These are phyloP conservation scores for Ormosia emarginata DNA, from an alignment of 306 rosid species.

Conservation along the genomic window DNA sequence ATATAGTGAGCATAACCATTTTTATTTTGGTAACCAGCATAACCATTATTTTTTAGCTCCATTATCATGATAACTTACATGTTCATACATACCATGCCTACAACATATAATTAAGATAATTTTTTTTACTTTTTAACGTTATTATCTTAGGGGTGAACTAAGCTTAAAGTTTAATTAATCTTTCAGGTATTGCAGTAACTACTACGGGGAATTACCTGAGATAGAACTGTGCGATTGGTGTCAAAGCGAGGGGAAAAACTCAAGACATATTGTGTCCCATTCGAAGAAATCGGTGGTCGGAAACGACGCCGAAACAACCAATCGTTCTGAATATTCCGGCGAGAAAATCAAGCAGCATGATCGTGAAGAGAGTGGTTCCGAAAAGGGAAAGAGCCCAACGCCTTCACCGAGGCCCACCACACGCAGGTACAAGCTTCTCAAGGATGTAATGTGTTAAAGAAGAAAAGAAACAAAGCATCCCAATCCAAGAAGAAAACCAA, in stretches of 20 bases:
- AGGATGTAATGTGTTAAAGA: slow-evolving; percentile 89
- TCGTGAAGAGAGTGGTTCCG: slow-evolving; percentile 43
- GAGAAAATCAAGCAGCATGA: slow-evolving; percentile 64
- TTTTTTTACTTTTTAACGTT: neutral
- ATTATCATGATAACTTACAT: no score
- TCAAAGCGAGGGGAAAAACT: slow-evolving; percentile 62
- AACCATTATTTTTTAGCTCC: no score
- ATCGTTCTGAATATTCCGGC: slow-evolving; percentile 63
- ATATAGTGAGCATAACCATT: no score
- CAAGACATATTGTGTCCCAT: slow-evolving; percentile 40
- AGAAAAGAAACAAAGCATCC: neutral
- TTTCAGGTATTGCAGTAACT: slow-evolving; percentile 83
- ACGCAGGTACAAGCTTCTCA: slow-evolving; percentile 99
- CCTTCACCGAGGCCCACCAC: slow-evolving; percentile 79
- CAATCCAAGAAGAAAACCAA: neutral
- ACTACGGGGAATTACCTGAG: slow-evolving; percentile 68
- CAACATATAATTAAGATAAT: no score
- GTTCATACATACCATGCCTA: no score
- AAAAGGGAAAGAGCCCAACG: slow-evolving; percentile 50
- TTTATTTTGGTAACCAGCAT: no score
- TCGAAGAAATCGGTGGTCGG: slow-evolving; percentile 44
- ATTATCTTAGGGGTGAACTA: slow-evolving; percentile 4
- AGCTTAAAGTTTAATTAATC: neutral
- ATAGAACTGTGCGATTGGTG: slow-evolving; percentile 95
- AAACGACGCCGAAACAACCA: slow-evolving; percentile 32